These are phyloP conservation scores for Fragilaria radians DNA, from an alignment of 108 stramenopile genomes.

Conservation along the genomic window DNA sequence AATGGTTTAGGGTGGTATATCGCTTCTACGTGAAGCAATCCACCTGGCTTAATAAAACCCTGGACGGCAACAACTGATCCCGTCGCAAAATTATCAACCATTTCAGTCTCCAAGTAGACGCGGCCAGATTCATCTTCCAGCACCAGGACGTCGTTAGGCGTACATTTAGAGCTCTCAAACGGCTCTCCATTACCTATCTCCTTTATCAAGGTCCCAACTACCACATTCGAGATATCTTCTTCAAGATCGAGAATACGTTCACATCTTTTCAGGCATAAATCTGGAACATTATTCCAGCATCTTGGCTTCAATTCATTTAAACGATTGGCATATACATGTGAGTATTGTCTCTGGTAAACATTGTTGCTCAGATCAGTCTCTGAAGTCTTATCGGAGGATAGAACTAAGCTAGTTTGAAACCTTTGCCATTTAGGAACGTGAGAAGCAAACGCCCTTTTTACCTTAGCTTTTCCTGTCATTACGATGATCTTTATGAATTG, in stretches of 20 bases:
- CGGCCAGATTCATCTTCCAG: conserved; percentile 85
- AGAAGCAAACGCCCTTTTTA: neutral
- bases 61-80: conserved; percentile 66
- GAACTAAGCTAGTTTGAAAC: conserved; percentile 26
- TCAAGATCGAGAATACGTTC: conserved; percentile 64
- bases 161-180: conserved; percentile 26
- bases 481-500: no score
- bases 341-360: conserved; percentile 79
- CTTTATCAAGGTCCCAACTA: conserved; percentile 73
- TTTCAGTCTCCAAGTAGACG: conserved; percentile 35
- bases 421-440: conserved; percentile 45
- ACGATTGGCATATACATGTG: conserved; percentile 74
- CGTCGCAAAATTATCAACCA: conserved; percentile 42
- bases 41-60: conserved; percentile 46
- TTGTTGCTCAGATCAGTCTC: conserved; percentile 2
- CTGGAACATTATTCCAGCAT: conserved; percentile 38
- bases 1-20: conserved; percentile 29
- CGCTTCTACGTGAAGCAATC: conserved; percentile 56
- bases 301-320: conserved; percentile 38
- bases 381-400: conserved; percentile 7
- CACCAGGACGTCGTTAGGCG: conserved; percentile 49
- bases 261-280: neutral
- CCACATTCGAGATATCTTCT: conserved; percentile 47
- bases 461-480: neutral
- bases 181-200: conserved; percentile 20